A percentile compares a stretch with the other conserved stretches of the same genome.
phyloP scores from a whole-genome alignment of 2,329 filamentous ascomycete species.

The Alternaria gaisen region DNA sequence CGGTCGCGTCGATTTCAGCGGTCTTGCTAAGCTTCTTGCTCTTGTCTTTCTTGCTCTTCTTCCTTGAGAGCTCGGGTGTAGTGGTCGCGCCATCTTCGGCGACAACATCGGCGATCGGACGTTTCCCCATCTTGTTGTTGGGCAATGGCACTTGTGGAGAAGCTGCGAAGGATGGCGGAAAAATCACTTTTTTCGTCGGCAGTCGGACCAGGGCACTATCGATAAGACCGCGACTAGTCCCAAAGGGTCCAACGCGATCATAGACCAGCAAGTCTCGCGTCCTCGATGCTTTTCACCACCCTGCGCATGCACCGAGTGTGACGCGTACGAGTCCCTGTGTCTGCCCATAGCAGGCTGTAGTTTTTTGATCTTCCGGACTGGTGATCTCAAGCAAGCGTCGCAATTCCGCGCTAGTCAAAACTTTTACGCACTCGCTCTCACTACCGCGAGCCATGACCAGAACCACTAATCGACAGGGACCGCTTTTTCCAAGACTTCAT shows the following conservation, averaged over 20 bases:
- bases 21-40: slow-evolving; percentile 39
- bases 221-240: slow-evolving; percentile 26
- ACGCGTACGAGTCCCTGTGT: neutral
- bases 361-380: neutral
- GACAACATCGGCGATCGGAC: slow-evolving; percentile 45
- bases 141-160: slow-evolving; percentile 6
- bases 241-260: slow-evolving; percentile 6
- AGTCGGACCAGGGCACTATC: slow-evolving; percentile 23
- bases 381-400: neutral
- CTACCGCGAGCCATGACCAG: slow-evolving; percentile 11
- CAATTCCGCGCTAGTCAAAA: slow-evolving; percentile 5
- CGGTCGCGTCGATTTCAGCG: slow-evolving; percentile 25
- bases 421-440: neutral
- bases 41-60: slow-evolving; percentile 52
- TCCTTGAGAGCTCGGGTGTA: slow-evolving; percentile 40
- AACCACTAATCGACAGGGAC: neutral
- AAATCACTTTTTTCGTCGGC: slow-evolving; percentile 28
- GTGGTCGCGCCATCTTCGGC: slow-evolving; percentile 35
- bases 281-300: neutral
- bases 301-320: neutral
- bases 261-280: slow-evolving; percentile 9
- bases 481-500: slow-evolving; percentile 3
- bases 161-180: slow-evolving; percentile 17
- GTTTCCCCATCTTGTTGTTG: slow-evolving; percentile 47
- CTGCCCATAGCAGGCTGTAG: neutral